Evolutionary conservation across 495 filamentous ascomycete genomes (phyloP), one percentile per base, ranked within the genome.

Genomic region (Echria macrotheca): DNA sequence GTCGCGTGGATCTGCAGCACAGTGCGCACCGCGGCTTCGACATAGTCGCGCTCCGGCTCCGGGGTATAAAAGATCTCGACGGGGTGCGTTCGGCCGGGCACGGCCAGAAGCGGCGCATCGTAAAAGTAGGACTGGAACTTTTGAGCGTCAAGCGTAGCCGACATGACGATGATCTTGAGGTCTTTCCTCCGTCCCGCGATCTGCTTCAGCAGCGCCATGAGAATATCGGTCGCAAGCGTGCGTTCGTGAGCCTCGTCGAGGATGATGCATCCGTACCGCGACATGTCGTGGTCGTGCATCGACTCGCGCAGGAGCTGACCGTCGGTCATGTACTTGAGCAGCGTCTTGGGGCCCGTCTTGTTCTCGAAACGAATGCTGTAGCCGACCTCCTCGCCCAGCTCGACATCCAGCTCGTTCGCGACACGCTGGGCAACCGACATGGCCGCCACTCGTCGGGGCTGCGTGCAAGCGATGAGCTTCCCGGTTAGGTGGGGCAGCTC

Each of bases 401-500:
- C 79, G 50, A 97, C 93, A 66, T 97, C 94, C 82, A 97, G 83
- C 68, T 99, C 94, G 58, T 91, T 78, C 15, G 94, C 91, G 14
- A 99, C 94, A 86, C 94, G 93, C 65, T 97, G 88, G 21, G 94
- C 94, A 14, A 99, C 94, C 26, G 91, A 96, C 94, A 96, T 97
- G 52, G 94, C 94, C 31, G 94, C 94, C 35, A 99, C 94, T 76
- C 94, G 85, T 63, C 94, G 87, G 55, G 94, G 94, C 66, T 99
- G 93, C 5, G 93, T 99, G 79, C 93, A 99, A 47, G 93, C 93
- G 29, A 99, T 84, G 68, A 95, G 80, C 72, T 95, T 96, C 41
- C 72, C 68, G 56, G 85, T 79, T 26, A 79, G 74, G 53, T 96
- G 87, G 5, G 94, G 93, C 18, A 94, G 79, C 69, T 99, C 94